These are phyloP conservation scores for Deinandra increscens DNA, from an alignment of 129 eudicot genomes.

Conservation along the genomic window DNA sequence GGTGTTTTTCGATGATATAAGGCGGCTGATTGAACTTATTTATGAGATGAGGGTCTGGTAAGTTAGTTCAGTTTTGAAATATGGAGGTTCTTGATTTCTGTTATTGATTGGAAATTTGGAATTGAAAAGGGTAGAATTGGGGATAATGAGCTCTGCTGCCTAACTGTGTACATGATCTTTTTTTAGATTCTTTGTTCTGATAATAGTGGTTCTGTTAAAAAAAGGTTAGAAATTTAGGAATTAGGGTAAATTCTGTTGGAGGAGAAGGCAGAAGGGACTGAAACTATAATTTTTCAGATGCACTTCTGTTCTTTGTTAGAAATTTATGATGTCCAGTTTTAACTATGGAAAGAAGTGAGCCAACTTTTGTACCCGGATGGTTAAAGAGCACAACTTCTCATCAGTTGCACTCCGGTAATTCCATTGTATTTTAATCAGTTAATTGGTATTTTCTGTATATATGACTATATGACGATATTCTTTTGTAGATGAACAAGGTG, in stretches of 20 bases:
- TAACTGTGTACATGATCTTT: constrained; percentile 24
- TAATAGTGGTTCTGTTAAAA: constrained; percentile 10
- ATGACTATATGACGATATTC: constrained; percentile 10
- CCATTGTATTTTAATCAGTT: background rate
- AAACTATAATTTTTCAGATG: constrained; percentile 11
- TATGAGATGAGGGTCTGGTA: constrained; percentile 37
- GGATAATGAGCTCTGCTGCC: constrained; percentile 17
- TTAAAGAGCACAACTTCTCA: constrained; percentile 49
- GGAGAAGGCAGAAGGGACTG: constrained; percentile 27
- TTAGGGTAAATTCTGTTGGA: constrained; percentile 17
- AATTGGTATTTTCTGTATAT: background rate
- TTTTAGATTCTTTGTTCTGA: constrained; percentile 31
- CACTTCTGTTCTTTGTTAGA: constrained; percentile 32
- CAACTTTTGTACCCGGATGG: constrained; percentile 93
- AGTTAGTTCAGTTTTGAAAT: constrained; percentile 26
- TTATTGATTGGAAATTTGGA: constrained; percentile 27
- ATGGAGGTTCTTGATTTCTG: constrained; percentile 23
- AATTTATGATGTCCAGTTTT: constrained; percentile 55
- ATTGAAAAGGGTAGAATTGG: constrained; percentile 23
- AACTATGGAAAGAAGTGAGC: constrained; percentile 93
- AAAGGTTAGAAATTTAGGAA: constrained; percentile 14
- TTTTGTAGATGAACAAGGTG: constrained; percentile 55
- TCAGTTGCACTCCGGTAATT: constrained; percentile 55
- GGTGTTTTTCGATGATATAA: constrained; percentile 24
- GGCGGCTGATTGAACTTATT: constrained; percentile 29